A percentile compares a stretch with the other conserved stretches of the same genome.
phyloP scores from a whole-genome alignment of 2,329 filamentous ascomycete species.

The Venturia carpophila region DNA sequence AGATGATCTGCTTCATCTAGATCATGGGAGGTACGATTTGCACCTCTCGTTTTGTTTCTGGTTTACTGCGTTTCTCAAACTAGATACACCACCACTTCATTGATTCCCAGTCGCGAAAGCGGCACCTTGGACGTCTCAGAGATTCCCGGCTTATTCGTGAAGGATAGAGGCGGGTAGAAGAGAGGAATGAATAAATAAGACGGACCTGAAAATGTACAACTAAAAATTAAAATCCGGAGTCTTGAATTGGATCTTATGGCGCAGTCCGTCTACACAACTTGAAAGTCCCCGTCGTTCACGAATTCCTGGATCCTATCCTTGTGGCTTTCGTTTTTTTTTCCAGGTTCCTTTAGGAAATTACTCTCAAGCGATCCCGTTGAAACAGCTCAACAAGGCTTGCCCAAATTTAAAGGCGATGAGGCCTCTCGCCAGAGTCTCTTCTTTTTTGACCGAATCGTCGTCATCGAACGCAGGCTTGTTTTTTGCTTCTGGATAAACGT shows the following conservation, averaged over 20 bases:
- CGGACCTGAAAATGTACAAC: not conserved
- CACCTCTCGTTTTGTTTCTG: not conserved
- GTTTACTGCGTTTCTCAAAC: not conserved
- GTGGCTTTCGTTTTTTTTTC: not conserved
- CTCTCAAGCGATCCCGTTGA: not conserved
- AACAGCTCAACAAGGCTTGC: not conserved
- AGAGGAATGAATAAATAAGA: not conserved
- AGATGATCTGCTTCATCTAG: not conserved
- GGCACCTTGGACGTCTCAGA: not conserved
- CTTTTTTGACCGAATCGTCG: not conserved
- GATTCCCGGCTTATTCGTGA: not conserved
- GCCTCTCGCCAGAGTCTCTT: not conserved
- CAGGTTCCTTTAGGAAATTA: not conserved
- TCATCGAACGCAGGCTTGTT: not conserved
- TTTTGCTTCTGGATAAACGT: not conserved
- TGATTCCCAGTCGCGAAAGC: constrained; percentile 7
- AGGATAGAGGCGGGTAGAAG: not conserved
- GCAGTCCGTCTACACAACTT: no score
- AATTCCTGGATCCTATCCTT: no score
- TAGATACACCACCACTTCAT: not conserved
- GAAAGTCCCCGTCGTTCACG: not conserved
- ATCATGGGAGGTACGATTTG: not conserved
- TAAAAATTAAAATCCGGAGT: not conserved
- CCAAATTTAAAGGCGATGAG: not conserved
- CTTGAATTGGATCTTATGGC: not conserved